Base-by-base conservation (phyloP, 2,329 filamentous ascomycete genomes). In the Beauveria sp. region DNA sequence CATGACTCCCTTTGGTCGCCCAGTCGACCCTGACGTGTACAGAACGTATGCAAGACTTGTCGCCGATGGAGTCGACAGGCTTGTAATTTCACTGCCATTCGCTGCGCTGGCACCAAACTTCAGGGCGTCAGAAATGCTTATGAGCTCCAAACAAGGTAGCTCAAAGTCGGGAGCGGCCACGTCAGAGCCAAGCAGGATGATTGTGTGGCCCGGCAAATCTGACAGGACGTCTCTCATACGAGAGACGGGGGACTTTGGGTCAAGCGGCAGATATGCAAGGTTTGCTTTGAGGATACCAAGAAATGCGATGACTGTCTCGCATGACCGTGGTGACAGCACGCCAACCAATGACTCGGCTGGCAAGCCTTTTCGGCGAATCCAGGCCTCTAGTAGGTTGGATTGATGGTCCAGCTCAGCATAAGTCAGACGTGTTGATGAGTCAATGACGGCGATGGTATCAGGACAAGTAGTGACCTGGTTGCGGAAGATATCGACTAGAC, bases 1-100 rank as follows among this genome's bases (percentile, higher is more conserved):
- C 62, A 80, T 73, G 28, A 81, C 77, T 40, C 79, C 79, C 69
- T 81, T 81, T 9, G 79, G 79, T 34, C 71, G 70, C 8, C 79
- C 79, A 1, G 79, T 81, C 18, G 77, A 80, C 20, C 79, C 79
- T 10, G 79, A 81, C 24, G 79, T 81, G 65, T 80, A 81, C 67
- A 81, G 78, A 63, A 80, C 77, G 28, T 69, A 68, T 2, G 64
- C 64, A 20, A 67, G 63, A 26, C 62, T 65, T 3, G 46, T 59
- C 6, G 61, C 28, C 16, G 57, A 48, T 2, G 63, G 63, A n/a
- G 20, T 14, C 20, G 20, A 20, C 22, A 9, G 5, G 3, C 7
- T 3, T 24, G 12, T 26, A 2, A 5, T 4, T 5, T 37, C 26
- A 18, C 20, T 3, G 16, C 24, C 53, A 18, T 44, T 20, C 1